phyloP scores from a whole-genome alignment of 108 stramenopile species.

The Aureococcus anophagefferens region DNA sequence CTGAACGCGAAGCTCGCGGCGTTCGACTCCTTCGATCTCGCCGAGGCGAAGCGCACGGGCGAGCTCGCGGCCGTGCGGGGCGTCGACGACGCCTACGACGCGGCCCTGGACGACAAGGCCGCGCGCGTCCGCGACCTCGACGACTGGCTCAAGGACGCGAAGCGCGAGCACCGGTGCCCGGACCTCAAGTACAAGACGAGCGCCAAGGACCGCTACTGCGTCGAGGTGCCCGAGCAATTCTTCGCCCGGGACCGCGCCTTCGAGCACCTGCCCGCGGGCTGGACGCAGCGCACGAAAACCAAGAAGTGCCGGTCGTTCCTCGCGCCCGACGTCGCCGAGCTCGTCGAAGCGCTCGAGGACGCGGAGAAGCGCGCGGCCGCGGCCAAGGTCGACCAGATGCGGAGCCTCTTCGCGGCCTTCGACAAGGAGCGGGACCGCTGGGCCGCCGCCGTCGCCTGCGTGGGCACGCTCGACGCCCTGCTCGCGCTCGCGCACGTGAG shows the following conservation, averaged over 20 bases:
- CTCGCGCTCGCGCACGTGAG: slow-evolving; percentile 77
- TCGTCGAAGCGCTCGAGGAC: slow-evolving; percentile 65
- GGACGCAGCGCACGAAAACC: slow-evolving; percentile 28
- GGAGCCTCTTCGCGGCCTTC: slow-evolving; percentile 86
- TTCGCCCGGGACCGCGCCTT: slow-evolving; percentile 3
- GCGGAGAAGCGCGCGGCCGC: slow-evolving; percentile 60
- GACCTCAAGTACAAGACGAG: background rate
- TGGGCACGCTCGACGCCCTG: slow-evolving; percentile 85
- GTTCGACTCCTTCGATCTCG: slow-evolving; percentile 85
- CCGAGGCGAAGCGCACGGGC: slow-evolving; percentile 55
- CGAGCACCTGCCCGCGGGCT: slow-evolving; percentile 19
- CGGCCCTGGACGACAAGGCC: slow-evolving; percentile 63
- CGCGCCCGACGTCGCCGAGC: slow-evolving; percentile 56
- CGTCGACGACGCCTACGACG: slow-evolving; percentile 78
- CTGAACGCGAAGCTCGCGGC: slow-evolving; percentile 67
- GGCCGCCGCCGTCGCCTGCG: slow-evolving; percentile 69
- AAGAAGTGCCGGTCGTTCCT: slow-evolving; percentile 55
- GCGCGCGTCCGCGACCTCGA: slow-evolving; percentile 64
- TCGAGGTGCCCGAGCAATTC: slow-evolving; percentile 77
- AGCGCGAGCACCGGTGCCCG: slow-evolving; percentile 1
- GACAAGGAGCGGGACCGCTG: slow-evolving; percentile 70
- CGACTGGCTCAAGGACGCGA: slow-evolving; percentile 54
- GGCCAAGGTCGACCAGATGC: slow-evolving; percentile 79
- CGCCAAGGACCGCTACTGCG: slow-evolving; percentile 80
- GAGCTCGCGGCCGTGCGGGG: slow-evolving; percentile 75